A percentile compares a stretch with the other conserved stretches of the same genome.
These are phyloP conservation scores for Fusarium praegraminearum DNA, from an alignment of 2,329 filamentous ascomycete species.

Conservation along the genomic window DNA sequence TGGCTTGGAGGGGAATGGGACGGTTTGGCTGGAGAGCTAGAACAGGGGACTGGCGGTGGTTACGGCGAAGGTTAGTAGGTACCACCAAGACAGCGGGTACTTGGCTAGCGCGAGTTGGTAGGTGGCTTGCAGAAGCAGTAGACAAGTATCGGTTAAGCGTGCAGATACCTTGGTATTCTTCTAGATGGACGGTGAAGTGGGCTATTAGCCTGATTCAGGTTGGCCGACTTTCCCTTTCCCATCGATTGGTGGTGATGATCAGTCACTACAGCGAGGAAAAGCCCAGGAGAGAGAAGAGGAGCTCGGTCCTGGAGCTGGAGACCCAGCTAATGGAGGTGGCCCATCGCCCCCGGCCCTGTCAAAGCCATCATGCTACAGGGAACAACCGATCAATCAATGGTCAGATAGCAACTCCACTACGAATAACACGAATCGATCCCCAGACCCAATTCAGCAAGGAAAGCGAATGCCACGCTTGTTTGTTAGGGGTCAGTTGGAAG, in stretches of 20 bases:
- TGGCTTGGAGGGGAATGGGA: slow-evolving; percentile 37
- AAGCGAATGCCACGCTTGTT: slow-evolving; percentile 4
- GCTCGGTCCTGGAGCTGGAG: neutral
- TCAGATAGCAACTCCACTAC: slow-evolving; percentile 1
- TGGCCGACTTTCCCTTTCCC: slow-evolving; percentile 39
- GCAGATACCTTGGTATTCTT: slow-evolving; percentile 36
- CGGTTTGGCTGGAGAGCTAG: slow-evolving; percentile 41
- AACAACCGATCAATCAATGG: slow-evolving; percentile 1
- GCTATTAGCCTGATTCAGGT: slow-evolving; percentile 48
- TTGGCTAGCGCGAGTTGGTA: slow-evolving; percentile 16
- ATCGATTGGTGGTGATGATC: slow-evolving; percentile 8
- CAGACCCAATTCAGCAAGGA: slow-evolving; percentile 25
- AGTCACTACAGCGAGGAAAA: slow-evolving; percentile 16
- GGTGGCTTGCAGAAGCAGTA: slow-evolving; percentile 1
- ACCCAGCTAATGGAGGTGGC: neutral
- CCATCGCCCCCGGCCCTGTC: slow-evolving; percentile 37
- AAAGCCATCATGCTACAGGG: slow-evolving; percentile 4
- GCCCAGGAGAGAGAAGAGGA: neutral
- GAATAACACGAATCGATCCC: slow-evolving; percentile 24
- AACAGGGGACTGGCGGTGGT: slow-evolving; percentile 38
- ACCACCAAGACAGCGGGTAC: slow-evolving; percentile 34
- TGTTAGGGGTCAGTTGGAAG: neutral
- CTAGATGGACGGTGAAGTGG: slow-evolving; percentile 35
- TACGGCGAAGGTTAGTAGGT: slow-evolving; percentile 26
- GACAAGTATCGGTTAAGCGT: slow-evolving; percentile 30